Percentiles rank a stretch among this genome's conserved stretches.
Evolutionary conservation across 169 alveolate species (phyloP).

Genomic region (Eimeria maxima): DNA sequence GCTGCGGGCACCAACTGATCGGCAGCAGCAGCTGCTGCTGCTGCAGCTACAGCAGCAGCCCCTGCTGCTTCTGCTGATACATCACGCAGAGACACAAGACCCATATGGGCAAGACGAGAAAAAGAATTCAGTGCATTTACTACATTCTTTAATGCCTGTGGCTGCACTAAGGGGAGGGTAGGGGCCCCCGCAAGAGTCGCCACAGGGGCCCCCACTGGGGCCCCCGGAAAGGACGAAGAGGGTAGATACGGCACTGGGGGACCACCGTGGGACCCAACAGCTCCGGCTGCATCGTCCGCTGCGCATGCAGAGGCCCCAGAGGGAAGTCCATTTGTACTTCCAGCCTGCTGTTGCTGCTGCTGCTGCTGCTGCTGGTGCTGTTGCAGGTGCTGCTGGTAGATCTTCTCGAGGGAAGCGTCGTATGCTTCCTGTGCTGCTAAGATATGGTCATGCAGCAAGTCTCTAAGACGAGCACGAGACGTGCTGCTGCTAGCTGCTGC

Average conservation of each 20-base stretch:
- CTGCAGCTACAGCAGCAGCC: neutral
- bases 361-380: neutral
- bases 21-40: constrained; percentile 31
- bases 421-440: constrained; percentile 30
- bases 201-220: too few species aligned
- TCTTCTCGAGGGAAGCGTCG: constrained; percentile 3
- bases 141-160: neutral
- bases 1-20: constrained; percentile 40
- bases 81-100: constrained; percentile 11
- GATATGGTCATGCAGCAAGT: constrained; percentile 21
- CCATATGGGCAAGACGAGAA: constrained; percentile 10
- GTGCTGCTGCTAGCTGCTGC: constrained; percentile 48
- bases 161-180: constrained; percentile 26
- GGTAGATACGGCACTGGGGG: neutral
- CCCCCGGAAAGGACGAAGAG: neutral
- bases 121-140: constrained; percentile 22
- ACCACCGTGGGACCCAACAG: neutral
- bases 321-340: too few species aligned
- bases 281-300: too few species aligned
- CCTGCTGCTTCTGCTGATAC: neutral
- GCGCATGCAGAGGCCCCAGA: neutral
- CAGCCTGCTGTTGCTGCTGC: too few species aligned
- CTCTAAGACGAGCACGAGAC: neutral
- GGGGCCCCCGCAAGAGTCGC: neutral
- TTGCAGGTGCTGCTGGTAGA: neutral